These are phyloP conservation scores for Blastobotrys petasosporus DNA, from an alignment of 1,139 yeast genomes.

Conservation along the genomic window DNA sequence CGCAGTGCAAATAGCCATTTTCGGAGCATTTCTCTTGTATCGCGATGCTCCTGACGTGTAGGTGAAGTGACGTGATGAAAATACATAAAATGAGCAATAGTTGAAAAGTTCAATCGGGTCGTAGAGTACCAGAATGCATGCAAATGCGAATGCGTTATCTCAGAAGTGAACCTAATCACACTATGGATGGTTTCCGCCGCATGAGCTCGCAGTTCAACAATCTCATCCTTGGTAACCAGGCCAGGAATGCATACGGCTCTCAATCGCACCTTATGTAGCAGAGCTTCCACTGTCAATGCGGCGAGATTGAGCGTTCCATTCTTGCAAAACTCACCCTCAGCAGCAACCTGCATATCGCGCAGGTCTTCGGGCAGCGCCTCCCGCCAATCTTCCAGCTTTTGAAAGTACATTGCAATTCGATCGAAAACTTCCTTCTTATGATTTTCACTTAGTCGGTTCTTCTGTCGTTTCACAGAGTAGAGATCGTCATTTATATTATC, in stretches of 20 bases:
- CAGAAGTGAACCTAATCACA: conserved; percentile 31
- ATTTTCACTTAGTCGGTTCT: conserved; percentile 20
- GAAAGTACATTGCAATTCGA: conserved; percentile 23
- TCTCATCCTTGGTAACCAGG: conserved; percentile 18
- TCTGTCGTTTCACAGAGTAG: conserved; percentile 24
- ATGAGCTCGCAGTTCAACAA: conserved; percentile 24
- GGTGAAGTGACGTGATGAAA: conserved; percentile 33
- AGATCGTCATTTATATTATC: conserved; percentile 28
- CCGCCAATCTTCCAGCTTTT: conserved; percentile 27
- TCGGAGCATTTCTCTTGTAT: conserved; percentile 28
- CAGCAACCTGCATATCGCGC: conserved; percentile 23
- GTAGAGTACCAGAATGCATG: conserved; percentile 37
- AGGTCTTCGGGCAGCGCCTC: conserved; percentile 29
- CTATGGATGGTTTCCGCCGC: conserved; percentile 31
- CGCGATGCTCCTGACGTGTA: conserved; percentile 27
- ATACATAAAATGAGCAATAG: conserved; percentile 33
- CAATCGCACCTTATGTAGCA: conserved; percentile 29
- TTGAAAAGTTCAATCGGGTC: conserved; percentile 31
- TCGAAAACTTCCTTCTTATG: conserved; percentile 16
- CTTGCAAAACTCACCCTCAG: conserved; percentile 30
- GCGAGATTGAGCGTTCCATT: conserved; percentile 34
- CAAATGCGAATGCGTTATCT: conserved; percentile 34
- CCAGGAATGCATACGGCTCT: conserved; percentile 23
- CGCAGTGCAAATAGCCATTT: conserved; percentile 32
- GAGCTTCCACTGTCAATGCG: conserved; percentile 31